These are phyloP conservation scores for Cutaneotrichosporon sp. DNA, from an alignment of 1,284 basidiomycete species.

Conservation along the genomic window DNA sequence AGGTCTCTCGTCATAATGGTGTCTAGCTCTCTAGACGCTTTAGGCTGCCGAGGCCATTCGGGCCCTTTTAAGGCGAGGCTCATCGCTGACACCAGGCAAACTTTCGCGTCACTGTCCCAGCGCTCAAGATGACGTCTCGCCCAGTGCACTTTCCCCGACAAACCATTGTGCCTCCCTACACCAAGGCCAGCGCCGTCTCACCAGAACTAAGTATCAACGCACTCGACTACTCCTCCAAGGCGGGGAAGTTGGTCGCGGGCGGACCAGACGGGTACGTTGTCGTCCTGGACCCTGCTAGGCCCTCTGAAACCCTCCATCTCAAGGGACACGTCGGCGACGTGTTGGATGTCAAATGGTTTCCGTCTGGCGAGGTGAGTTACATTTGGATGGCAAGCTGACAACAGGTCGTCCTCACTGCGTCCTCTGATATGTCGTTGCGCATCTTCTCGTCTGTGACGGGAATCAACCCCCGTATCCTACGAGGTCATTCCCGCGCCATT, in stretches of 20 bases:
- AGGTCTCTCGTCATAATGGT: not conserved
- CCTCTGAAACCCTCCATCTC: slow-evolving; percentile 23
- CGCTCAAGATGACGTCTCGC: slow-evolving; percentile 28
- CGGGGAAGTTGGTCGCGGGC: slow-evolving; percentile 43
- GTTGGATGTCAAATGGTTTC: slow-evolving; percentile 48
- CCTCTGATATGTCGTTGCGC: slow-evolving; percentile 52
- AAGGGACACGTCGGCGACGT: slow-evolving; percentile 55
- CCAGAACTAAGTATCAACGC: slow-evolving; percentile 44
- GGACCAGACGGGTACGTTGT: slow-evolving; percentile 52
- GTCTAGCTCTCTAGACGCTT: no score
- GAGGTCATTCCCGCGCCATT: slow-evolving; percentile 65
- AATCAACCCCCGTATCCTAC: slow-evolving; percentile 60
- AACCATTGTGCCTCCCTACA: slow-evolving; percentile 40
- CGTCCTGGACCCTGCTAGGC: slow-evolving; percentile 32
- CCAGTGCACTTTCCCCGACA: slow-evolving; percentile 47
- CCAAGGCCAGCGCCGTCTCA: slow-evolving; percentile 32
- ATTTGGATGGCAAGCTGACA: slow-evolving; percentile 13
- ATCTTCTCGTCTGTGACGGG: slow-evolving; percentile 50
- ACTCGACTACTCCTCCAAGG: slow-evolving; percentile 44
- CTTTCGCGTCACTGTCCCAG: slow-evolving; percentile 38
- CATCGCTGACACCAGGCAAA: slow-evolving; percentile 32
- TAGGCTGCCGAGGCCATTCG: no score
- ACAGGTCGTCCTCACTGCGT: slow-evolving; percentile 53
- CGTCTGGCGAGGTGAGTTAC: slow-evolving; percentile 39
- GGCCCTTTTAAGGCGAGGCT: no score